Conservation (phyloP, 306 rosid species). For the Vigna nakashimae region DNA sequence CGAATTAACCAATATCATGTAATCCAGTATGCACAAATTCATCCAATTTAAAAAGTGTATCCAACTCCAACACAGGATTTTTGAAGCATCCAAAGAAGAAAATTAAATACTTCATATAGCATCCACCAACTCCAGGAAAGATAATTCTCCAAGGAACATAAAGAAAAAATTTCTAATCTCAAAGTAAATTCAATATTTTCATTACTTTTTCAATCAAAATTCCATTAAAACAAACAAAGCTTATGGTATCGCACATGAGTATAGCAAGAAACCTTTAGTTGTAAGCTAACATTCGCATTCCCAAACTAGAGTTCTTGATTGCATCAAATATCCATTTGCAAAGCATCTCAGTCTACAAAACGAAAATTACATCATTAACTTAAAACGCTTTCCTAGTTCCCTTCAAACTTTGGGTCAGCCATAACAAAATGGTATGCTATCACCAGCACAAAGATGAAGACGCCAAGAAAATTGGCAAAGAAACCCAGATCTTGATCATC, state of each 20-base stretch:
- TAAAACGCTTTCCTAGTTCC: constrained; percentile 54
- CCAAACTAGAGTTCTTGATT: constrained; percentile 36
- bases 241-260: constrained; percentile 20
- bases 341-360: constrained; percentile 50
- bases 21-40: constrained; percentile 8
- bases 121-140: too few relatives aligned
- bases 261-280: constrained; percentile 30
- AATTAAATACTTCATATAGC: too few relatives aligned
- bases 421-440: constrained; percentile 86
- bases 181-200: not conserved
- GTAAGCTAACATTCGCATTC: constrained; percentile 34
- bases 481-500: constrained; percentile 92
- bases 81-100: not conserved
- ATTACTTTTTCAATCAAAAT: not conserved
- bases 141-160: not conserved
- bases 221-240: constrained; percentile 22
- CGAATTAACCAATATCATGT: constrained; percentile 8
- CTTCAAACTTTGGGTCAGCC: constrained; percentile 77
- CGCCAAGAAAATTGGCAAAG: constrained; percentile 2
- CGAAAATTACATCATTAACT: constrained; percentile 34
- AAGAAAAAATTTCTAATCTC: constrained; percentile 24
- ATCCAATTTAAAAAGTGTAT: not conserved
- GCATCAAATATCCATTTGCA: constrained; percentile 41
- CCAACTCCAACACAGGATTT: not conserved
- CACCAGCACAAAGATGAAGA: constrained; percentile 55